phyloP scores from a whole-genome alignment of 768 basidiomycete genomes.

The Termitomyces sp. region DNA sequence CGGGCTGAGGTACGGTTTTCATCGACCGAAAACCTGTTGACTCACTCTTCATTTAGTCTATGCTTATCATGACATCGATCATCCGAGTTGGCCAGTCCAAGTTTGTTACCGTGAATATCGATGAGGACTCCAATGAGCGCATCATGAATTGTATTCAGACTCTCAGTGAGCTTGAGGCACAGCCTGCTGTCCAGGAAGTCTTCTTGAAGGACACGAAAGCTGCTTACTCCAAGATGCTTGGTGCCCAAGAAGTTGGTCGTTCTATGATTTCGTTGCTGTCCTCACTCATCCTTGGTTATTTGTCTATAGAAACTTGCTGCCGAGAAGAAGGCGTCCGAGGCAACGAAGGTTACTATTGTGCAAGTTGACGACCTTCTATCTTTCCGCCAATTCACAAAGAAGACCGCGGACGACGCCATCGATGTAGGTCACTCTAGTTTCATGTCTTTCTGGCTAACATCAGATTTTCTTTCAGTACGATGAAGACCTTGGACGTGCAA shows the following conservation, averaged over 20 bases:
- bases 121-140: conserved; percentile 96
- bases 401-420: conserved; percentile 74
- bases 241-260: conserved; percentile 76
- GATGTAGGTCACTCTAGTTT: conserved; percentile 42
- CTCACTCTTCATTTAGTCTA: conserved; percentile 48
- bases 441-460: background rate
- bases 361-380: conserved; percentile 91
- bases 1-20: conserved; percentile 70
- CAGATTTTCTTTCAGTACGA: conserved; percentile 60
- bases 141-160: conserved; percentile 96
- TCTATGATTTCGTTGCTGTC: background rate
- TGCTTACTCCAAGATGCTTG: conserved; percentile 95
- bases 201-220: conserved; percentile 86
- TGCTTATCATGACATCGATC: conserved; percentile 97
- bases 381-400: conserved; percentile 96
- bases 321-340: conserved; percentile 87
- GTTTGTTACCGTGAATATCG: conserved; percentile 90
- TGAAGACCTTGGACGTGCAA: conserved; percentile 85
- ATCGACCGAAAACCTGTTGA: background rate
- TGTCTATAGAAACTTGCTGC: conserved; percentile 72
- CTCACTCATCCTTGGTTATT: background rate
- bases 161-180: conserved; percentile 71
- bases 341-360: conserved; percentile 57
- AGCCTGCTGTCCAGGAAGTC: conserved; percentile 57
- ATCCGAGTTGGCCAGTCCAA: conserved; percentile 98